Conservation (phyloP, 768 basidiomycete species). For the Tricholoma matsutake region DNA sequence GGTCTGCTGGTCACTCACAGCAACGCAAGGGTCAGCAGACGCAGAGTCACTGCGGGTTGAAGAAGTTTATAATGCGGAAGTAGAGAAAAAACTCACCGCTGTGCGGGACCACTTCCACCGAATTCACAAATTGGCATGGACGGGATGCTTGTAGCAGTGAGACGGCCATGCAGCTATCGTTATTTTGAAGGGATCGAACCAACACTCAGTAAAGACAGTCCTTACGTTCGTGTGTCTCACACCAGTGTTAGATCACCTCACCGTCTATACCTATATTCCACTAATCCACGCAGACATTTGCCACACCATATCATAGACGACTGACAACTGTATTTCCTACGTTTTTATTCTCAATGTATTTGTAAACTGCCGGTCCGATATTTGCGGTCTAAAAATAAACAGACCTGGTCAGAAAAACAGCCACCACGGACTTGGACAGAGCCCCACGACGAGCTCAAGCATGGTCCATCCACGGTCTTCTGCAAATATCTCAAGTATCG, state of each 20-base stretch:
- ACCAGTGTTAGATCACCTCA: slow-evolving; percentile 15
- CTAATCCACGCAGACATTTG: slow-evolving; percentile 1
- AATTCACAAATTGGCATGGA: not conserved
- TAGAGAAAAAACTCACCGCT: slow-evolving; percentile 10
- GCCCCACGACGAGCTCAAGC: slow-evolving; percentile 7
- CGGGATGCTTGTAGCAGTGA: not conserved
- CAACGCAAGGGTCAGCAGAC: slow-evolving; percentile 12
- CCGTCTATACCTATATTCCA: not conserved
- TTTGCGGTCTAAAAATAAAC: not conserved
- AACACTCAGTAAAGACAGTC: not conserved
- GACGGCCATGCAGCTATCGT: too few species aligned
- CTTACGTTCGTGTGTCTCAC: not conserved
- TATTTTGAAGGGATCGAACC: too few species aligned
- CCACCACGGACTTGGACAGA: not conserved
- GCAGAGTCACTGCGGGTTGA: slow-evolving; percentile 29
- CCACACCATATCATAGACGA: slow-evolving; percentile 11
- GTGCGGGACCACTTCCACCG: not conserved
- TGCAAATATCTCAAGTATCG: slow-evolving; percentile 27
- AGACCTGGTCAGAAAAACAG: too few species aligned
- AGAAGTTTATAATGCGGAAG: slow-evolving; percentile 33
- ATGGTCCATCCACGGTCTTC: slow-evolving; percentile 37
- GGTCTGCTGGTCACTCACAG: slow-evolving; percentile 18
- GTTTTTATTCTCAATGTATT: not conserved
- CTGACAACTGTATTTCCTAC: slow-evolving; percentile 17
- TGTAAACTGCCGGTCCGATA: slow-evolving; percentile 8